phyloP scores from a whole-genome alignment of 192 early-diverging fungal genomes.

The Backusella sp. region DNA sequence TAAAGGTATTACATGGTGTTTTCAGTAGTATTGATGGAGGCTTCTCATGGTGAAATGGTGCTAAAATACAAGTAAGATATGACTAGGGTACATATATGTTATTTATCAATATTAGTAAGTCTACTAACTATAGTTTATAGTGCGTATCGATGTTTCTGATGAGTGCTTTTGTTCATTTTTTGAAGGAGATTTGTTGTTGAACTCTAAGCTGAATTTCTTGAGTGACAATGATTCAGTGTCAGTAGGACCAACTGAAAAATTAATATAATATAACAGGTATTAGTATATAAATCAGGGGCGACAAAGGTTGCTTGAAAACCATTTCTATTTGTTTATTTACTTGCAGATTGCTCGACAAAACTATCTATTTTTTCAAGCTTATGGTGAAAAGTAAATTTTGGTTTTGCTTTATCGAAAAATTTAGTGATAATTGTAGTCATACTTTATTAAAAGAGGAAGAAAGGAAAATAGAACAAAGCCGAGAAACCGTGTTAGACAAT shows the following conservation, averaged over 20 bases:
- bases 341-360: background rate
- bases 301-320: background rate
- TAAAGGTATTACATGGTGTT: background rate
- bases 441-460: background rate
- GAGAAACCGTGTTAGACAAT: background rate
- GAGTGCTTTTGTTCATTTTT: background rate
- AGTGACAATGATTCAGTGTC: background rate
- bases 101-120: background rate
- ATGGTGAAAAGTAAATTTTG: slow-evolving; percentile 1
- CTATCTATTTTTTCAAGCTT: background rate
- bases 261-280: background rate
- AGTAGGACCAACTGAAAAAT: slow-evolving; percentile 4
- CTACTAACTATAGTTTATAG: background rate
- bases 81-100: background rate
- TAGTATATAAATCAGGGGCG: background rate
- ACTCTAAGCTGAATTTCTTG: background rate
- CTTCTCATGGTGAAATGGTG: background rate
- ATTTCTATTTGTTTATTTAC: background rate
- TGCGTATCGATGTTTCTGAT: background rate
- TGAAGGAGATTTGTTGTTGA: background rate
- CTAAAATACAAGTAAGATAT: background rate
- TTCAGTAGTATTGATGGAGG: background rate
- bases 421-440: slow-evolving; percentile 9
- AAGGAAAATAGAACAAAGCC: background rate
- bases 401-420: slow-evolving; percentile 21